A percentile compares a stretch with the other conserved stretches of the same genome.
These are phyloP conservation scores for Lachancea sp. DNA, from an alignment of 805 yeast genomes.

Conservation along the genomic window DNA sequence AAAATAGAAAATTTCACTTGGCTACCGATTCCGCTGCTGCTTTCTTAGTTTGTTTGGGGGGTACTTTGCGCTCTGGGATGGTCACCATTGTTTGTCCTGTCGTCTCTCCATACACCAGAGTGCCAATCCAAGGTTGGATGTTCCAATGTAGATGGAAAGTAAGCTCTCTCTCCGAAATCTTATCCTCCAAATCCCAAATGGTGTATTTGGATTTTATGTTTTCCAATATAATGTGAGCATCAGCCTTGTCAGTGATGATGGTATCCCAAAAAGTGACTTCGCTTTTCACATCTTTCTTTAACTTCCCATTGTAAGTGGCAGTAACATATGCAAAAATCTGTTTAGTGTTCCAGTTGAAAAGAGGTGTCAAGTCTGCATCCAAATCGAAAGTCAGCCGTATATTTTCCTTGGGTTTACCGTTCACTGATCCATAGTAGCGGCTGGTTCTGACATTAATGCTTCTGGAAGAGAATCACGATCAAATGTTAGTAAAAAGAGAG, in stretches of 20 bases:
- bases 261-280: conserved; percentile 88
- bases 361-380: conserved; percentile 62
- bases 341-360: conserved; percentile 95
- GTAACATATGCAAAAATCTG: conserved; percentile 90
- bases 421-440: conserved; percentile 60
- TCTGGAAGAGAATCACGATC: conserved; percentile 5
- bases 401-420: conserved; percentile 70
- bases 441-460: conserved; percentile 44
- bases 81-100: conserved; percentile 18
- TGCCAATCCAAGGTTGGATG: conserved; percentile 86
- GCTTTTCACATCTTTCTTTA: conserved; percentile 40
- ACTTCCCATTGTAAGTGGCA: conserved; percentile 62
- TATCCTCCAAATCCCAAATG: conserved; percentile 74
- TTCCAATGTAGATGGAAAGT: conserved; percentile 76
- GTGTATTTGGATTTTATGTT: conserved; percentile 66
- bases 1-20: neutral
- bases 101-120: conserved; percentile 61
- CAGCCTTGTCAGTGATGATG: conserved; percentile 53
- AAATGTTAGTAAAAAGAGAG: neutral
- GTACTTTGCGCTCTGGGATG: neutral
- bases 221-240: conserved; percentile 49
- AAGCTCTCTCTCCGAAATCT: conserved; percentile 56
- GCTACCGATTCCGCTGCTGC: neutral
- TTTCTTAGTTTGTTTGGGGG: neutral
- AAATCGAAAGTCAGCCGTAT: conserved; percentile 66